These are phyloP conservation scores for Microsporum audouinii DNA, from an alignment of 2,329 filamentous ascomycete species.

Conservation along the genomic window DNA sequence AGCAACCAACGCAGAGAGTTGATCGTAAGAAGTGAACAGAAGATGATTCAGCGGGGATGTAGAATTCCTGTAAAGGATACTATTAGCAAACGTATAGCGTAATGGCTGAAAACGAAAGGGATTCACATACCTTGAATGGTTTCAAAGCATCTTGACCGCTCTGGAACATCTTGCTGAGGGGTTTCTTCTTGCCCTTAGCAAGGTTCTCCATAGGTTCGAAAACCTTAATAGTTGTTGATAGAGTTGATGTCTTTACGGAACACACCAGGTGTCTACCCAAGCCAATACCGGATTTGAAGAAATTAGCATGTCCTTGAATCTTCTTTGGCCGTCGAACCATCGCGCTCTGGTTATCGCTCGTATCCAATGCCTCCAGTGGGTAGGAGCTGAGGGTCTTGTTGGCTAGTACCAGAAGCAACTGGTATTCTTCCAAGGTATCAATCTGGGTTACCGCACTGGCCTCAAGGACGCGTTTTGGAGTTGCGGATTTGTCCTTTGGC, in stretches of 20 bases:
- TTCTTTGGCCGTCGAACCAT: conserved; percentile 81
- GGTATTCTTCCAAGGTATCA: conserved; percentile 90
- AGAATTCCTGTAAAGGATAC: conserved; percentile 57
- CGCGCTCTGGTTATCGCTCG: conserved; percentile 60
- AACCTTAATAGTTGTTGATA: conserved; percentile 97
- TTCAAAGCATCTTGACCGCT: conserved; percentile 87
- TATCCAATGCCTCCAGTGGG: conserved; percentile 72
- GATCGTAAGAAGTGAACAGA: conserved; percentile 96
- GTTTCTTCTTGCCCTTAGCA: conserved; percentile 88
- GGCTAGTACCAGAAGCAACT: conserved; percentile 77
- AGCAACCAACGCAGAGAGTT: conserved; percentile 91
- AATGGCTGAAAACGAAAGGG: background rate
- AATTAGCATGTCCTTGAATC: conserved; percentile 94
- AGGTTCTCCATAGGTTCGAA: conserved; percentile 94
- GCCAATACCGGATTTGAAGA: conserved; percentile 96
- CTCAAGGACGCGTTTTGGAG: conserved; percentile 75
- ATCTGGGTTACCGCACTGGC: conserved; percentile 82
- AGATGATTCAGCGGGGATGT: conserved; percentile 95
- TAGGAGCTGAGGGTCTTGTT: conserved; percentile 91
- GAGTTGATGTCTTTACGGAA: conserved; percentile 84
- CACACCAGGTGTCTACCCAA: conserved; percentile 89
- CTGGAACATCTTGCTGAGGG: conserved; percentile 90
- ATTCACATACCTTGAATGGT: conserved; percentile 60
- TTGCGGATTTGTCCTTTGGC: conserved; percentile 61
- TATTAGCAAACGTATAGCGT: background rate